phyloP scores from a whole-genome alignment of 108 stramenopile species.

The Nannochloropsis oceanica region DNA sequence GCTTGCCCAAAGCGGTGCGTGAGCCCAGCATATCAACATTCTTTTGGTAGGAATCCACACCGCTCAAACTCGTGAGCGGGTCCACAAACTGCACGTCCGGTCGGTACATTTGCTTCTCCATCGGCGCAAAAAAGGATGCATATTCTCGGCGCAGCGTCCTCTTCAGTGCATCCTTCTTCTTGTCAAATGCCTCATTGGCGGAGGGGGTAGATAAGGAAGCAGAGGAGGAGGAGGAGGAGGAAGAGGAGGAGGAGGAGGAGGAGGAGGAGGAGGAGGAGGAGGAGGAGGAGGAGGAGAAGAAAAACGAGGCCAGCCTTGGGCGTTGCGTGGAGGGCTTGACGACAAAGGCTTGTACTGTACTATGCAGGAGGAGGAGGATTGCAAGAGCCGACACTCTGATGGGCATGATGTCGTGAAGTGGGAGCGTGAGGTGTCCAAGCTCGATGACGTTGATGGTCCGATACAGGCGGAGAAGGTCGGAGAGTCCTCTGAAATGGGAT shows the following conservation, averaged over 20 bases:
- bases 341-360: no score
- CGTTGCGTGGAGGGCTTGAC: no score
- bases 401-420: no score
- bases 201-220: not conserved
- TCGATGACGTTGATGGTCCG: no score
- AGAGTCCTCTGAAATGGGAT: no score
- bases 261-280: not conserved
- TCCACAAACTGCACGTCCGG: slow-evolving; percentile 50
- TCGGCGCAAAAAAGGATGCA: slow-evolving; percentile 73
- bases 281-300: not conserved
- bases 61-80: slow-evolving; percentile 62
- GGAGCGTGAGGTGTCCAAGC: no score
- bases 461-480: no score
- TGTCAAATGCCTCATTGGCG: not conserved
- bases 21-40: slow-evolving; percentile 86
- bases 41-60: slow-evolving; percentile 53
- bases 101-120: slow-evolving; percentile 64
- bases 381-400: no score
- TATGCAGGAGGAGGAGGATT: no score
- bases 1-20: slow-evolving; percentile 57
- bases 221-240: not conserved
- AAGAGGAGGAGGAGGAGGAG: not conserved
- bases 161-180: not conserved
- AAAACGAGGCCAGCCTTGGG: not conserved
- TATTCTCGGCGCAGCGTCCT: slow-evolving; percentile 55